These are phyloP conservation scores for Candida sphagnicola DNA, from an alignment of 805 yeast genomes.

Conservation along the genomic window DNA sequence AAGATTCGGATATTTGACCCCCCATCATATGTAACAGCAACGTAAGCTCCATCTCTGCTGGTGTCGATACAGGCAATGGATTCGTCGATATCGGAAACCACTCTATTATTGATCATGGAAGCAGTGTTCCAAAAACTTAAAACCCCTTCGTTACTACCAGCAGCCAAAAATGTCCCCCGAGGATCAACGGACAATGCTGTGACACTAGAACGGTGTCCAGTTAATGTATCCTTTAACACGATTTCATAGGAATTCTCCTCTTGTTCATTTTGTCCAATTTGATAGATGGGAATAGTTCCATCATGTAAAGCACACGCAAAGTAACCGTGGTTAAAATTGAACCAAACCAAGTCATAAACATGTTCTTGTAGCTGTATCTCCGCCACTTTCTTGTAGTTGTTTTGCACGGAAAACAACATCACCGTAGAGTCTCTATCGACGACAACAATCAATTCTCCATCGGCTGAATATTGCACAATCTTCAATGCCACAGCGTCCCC, in stretches of 20 bases:
- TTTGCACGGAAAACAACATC: slow-evolving; percentile 26
- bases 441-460: slow-evolving; percentile 44
- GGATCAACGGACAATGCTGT: slow-evolving; percentile 49
- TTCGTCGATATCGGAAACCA: slow-evolving; percentile 40
- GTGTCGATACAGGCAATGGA: slow-evolving; percentile 37
- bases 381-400: slow-evolving; percentile 25
- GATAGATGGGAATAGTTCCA: slow-evolving; percentile 38
- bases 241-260: slow-evolving; percentile 5
- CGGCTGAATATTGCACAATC: slow-evolving; percentile 37
- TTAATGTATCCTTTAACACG: slow-evolving; percentile 16
- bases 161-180: slow-evolving; percentile 44
- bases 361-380: slow-evolving; percentile 20
- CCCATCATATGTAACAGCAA: slow-evolving; percentile 44
- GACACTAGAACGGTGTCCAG: slow-evolving; percentile 48
- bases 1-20: slow-evolving; percentile 39
- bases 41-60: slow-evolving; percentile 42
- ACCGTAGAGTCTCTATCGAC: slow-evolving; percentile 38
- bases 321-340: slow-evolving; percentile 33
- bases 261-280: slow-evolving; percentile 8
- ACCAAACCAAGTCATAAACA: slow-evolving; percentile 44
- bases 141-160: slow-evolving; percentile 57
- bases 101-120: slow-evolving; percentile 31
- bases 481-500: slow-evolving; percentile 11
- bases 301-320: slow-evolving; percentile 40
- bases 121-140: slow-evolving; percentile 47